Evolutionary conservation across 1,284 basidiomycete species (phyloP), one percentile per base, ranked within the genome.

Genomic region (Athelia sp.): DNA sequence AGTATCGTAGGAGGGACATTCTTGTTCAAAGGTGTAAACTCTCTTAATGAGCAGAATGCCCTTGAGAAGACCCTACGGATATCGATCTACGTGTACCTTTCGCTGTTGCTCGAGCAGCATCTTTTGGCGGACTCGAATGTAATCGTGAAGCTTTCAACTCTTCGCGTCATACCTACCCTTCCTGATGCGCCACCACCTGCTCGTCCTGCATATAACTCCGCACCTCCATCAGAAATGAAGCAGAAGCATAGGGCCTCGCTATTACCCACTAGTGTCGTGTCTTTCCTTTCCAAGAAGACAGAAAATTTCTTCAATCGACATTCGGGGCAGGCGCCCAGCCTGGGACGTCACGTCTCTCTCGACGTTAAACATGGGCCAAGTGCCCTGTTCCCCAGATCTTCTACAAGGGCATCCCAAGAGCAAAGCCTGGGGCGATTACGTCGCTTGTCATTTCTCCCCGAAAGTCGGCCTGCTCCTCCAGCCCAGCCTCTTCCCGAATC

Each of bases 1-100:
- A 68, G 66, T 31, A 59, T 82, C 21, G 71, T 84, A 9, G 82
- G 83, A 1, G 83, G 83, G 0, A 81, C 76, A 2, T 85, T 87
- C 58, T 62, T 65, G 0, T 70, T 86, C 50, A 70, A 67, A 51
- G 79, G 76, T 4, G 56, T 74, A 13, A 62, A 60, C 17, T 75
- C 76, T 1, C 56, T 64, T 0, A 45, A 60, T 3, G 73, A 79
- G 50, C 72, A 82, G 54, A 55, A 60, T 3, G 54, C 70, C 1
- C 66, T 87, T 0, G 63, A 64, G 46, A 72, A 70, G 36, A 63
- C 77, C 11, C 73, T 87, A n/a, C 73, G 76, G 26, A 54, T 83
- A 6, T 60, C 76, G 1, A 64, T 81, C n/a, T 85, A 79, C 58
- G 60, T 74, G 14, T 77, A 82, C 53, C 70, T 84, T 1, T 78